Base-by-base conservation (phyloP, 2,329 filamentous ascomycete species). In the Phialemoniopsis sp. region DNA sequence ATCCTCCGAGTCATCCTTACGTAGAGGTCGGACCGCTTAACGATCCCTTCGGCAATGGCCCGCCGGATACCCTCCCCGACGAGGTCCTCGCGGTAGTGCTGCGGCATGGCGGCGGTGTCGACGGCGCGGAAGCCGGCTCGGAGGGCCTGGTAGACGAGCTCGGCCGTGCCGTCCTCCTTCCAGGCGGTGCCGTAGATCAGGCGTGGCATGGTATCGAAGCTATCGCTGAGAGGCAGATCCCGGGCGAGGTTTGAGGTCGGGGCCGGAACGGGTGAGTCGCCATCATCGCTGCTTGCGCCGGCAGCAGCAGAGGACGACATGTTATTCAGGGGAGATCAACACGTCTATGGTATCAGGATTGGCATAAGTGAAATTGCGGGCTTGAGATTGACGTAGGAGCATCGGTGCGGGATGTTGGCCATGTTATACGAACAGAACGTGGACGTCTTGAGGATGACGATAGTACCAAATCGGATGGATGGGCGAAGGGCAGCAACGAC, bases 181-280 rank as follows among this genome's bases (percentile, higher is more conserved):
- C 87, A 91, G n/a, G 87, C 87, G 3, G 87, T 91, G 37, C 87
- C 87, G 58, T 93, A 93, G 46, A 93, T 52, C 21, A 82, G 64
- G 45, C 66, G 70, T 5, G 75, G 76, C 49, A 78, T 70, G 13
- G 51, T 56, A 8, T 14, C 15, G 17, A 7, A 5, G 38, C 37
- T 2, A 19, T 4, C 3, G 32, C 8, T 16, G 18, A 53, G 48
- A 13, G 37, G 38, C 29, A 53, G 44, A 39, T 42, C 42, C 12
- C 34, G 30, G n/a, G 44, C 32, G 31, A 50, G 43, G 21, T 17
- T 34, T 5, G 43, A 45, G 29, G 41, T 16, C 15, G 36, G 32
- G 14, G 26, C 37, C 38, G 45, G 43, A 29, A 30, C 37, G 30
- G 36, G 30, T 7, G 30, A 10, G 21, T 6, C 21, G 6, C 15